Evolutionary conservation across 164 flowering plant genomes (phyloP).

Genomic region (Dillenia turbinata): DNA sequence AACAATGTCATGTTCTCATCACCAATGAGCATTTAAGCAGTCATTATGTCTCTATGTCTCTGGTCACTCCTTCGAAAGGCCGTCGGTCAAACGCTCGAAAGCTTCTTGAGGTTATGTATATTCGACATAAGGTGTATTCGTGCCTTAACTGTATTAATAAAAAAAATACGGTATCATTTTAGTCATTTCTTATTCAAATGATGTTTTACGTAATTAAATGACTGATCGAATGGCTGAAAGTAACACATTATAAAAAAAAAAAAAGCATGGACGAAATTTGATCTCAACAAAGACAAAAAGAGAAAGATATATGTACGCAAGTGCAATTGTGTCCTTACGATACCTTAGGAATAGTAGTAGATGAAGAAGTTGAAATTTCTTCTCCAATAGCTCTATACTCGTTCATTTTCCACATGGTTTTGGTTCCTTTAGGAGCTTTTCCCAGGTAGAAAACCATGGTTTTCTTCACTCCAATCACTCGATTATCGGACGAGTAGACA

Average conservation of each 20-base stretch:
- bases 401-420: constrained; percentile 65
- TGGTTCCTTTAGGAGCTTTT: constrained; percentile 50
- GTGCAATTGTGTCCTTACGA: background rate
- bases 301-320: background rate
- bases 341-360: constrained; percentile 19
- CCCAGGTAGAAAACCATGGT: constrained; percentile 67
- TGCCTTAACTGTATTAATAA: constrained; percentile 37
- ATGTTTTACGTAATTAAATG: no score
- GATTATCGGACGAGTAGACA: constrained; percentile 37
- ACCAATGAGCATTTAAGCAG: no score
- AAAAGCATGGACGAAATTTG: background rate
- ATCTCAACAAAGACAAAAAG: background rate
- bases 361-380: constrained; percentile 5
- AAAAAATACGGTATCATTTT: no score
- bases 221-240: background rate
- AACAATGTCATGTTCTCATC: no score
- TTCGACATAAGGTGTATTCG: constrained; percentile 60
- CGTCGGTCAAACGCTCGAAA: constrained; percentile 71
- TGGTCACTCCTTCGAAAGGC: constrained; percentile 15
- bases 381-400: constrained; percentile 33
- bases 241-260: background rate
- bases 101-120: constrained; percentile 56
- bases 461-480: constrained; percentile 45
- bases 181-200: no score
- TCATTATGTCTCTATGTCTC: no score